phyloP scores from a whole-genome alignment of 441 rosid species.

The Flueggea neowawraea region DNA sequence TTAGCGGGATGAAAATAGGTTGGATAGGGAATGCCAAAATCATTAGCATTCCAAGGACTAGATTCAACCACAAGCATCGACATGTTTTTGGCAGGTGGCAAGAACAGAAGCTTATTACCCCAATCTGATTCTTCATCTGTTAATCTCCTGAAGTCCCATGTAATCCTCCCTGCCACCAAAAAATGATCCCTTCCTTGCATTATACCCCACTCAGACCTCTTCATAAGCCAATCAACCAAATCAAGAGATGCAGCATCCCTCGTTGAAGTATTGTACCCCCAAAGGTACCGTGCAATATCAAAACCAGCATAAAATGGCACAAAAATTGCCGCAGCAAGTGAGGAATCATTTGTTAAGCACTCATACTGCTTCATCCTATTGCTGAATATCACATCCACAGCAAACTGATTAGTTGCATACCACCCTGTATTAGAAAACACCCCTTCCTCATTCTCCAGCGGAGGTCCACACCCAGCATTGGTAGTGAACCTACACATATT shows the following conservation, averaged over 20 bases:
- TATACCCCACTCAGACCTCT: constrained; percentile 87
- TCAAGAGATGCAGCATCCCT: constrained; percentile 91
- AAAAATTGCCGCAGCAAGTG: constrained; percentile 87
- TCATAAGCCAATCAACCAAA: constrained; percentile 87
- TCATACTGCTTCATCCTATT: constrained; percentile 94
- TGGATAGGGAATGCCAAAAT: constrained; percentile 93
- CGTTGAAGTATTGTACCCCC: constrained; percentile 75
- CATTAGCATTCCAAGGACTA: constrained; percentile 98
- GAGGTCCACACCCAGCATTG: constrained; percentile 96
- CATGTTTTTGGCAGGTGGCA: constrained; percentile 95
- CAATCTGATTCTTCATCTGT: constrained; percentile 71
- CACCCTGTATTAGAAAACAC: constrained; percentile 91
- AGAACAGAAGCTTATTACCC: constrained; percentile 94
- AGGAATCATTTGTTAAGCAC: constrained; percentile 85
- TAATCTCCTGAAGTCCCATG: constrained; percentile 97
- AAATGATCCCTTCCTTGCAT: constrained; percentile 96
- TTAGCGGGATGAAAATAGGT: constrained; percentile 95
- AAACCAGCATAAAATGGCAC: constrained; percentile 98
- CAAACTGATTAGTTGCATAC: constrained; percentile 94
- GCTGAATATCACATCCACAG: constrained; percentile 85
- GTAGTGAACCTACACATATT: constrained; percentile 95
- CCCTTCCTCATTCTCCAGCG: constrained; percentile 84
- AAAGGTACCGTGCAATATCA: constrained; percentile 83
- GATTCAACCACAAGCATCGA: constrained; percentile 99
- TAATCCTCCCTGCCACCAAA: constrained; percentile 94